Evolutionary conservation across 2,329 filamentous ascomycete genomes (phyloP), one percentile per base, ranked within the genome.

Genomic region (Shiraia bambusicola): DNA sequence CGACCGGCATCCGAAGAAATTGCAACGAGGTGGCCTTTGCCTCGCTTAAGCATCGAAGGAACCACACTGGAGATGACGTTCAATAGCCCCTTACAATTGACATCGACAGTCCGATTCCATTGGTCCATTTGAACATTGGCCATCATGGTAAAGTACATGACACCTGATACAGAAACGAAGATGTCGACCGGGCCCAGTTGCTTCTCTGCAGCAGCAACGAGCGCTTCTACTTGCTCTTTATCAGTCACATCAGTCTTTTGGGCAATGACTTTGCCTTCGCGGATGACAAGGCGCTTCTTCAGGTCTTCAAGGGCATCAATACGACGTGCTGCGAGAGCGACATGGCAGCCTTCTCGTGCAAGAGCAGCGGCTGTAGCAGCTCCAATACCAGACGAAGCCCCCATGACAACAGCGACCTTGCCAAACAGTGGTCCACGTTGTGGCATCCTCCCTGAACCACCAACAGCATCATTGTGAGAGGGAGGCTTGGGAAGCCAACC

Each of bases 61-160:
- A 92, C 79, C 0, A 80, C 81, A 1, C 84, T 77, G 0, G 85
- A 79, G 3, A 92, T 75, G 52, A 82, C 84, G 73, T 92, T 78
- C 39, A 91, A 72, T 1, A 92, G 76, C 27, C 87, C 87, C 70
- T 91, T 91, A 81, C 87, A 91, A 72, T 92, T 92, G 54, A 92
- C 86, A 56, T 91, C 87, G 29, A 92, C 86, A 0, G 87, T 91
- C 43, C 80, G 84, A 50, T 90, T 83, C 87, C 87, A 92, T 57
- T 92, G 83, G 4, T 87, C 84, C 0, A 75, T 79, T 50, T 86
- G 78, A 12, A 74, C 78, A 62, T 90, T 91, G 42, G 83, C 81
- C 87, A 92, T 91, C 82, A 91, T 83, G 40, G 87, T 91, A 70
- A 83, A 92, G 72, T 92, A 92, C 87, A 92, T 92, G 62, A 92